phyloP scores from a whole-genome alignment of 2,329 filamentous ascomycete species.

The Botrytis paeoniae region DNA sequence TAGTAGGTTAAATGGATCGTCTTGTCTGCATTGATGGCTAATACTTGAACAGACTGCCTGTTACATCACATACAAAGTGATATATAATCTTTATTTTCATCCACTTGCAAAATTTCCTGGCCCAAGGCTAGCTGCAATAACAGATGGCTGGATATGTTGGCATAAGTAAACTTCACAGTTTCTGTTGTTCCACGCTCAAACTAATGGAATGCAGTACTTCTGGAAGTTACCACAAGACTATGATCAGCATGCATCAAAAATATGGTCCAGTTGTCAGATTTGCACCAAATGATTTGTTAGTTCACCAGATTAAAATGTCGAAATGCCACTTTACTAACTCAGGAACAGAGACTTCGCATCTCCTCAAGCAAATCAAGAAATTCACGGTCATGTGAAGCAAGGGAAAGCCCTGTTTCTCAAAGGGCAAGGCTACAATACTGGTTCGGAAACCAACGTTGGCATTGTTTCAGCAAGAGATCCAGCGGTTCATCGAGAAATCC shows the following conservation, averaged over 20 bases:
- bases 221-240: slow-evolving; percentile 1
- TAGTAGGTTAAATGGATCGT: not conserved
- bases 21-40: not conserved
- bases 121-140: slow-evolving; percentile 14
- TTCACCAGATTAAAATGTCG: not conserved
- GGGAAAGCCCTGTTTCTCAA: slow-evolving; percentile 6
- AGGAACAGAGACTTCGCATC: slow-evolving; percentile 10
- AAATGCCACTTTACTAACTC: not conserved
- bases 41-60: not conserved
- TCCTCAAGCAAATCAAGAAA: slow-evolving; percentile 15
- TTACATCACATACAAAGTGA: slow-evolving; percentile 6
- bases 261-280: slow-evolving; percentile 11
- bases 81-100: slow-evolving; percentile 17
- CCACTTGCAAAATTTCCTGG: slow-evolving; percentile 19
- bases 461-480: slow-evolving; percentile 21
- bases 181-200: not conserved
- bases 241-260: slow-evolving; percentile 4
- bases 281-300: slow-evolving; percentile 11
- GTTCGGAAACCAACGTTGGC: not conserved
- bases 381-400: slow-evolving; percentile 17
- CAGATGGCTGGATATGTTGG: slow-evolving; percentile 8
- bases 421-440: slow-evolving; percentile 6
- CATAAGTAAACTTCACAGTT: not conserved
- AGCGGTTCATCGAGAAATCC: slow-evolving; percentile 19
- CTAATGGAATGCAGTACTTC: not conserved